phyloP scores from a whole-genome alignment of 2,329 filamentous ascomycete species.

The Exophiala aquamarina region DNA sequence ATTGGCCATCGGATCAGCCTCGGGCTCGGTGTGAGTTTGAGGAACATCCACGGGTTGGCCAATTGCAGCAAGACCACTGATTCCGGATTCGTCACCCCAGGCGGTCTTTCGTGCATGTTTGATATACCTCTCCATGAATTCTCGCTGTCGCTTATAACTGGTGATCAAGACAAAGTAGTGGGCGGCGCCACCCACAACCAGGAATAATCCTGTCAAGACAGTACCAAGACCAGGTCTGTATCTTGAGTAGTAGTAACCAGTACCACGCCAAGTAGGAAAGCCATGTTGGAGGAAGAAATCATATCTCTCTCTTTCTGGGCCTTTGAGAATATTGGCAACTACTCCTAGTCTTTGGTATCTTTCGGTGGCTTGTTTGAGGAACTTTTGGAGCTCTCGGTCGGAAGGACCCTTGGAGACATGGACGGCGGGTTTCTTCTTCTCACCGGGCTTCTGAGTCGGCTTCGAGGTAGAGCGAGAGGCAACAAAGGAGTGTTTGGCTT shows the following conservation, averaged over 20 bases:
- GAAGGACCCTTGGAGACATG: conserved; percentile 70
- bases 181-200: conserved; percentile 77
- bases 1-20: conserved; percentile 51
- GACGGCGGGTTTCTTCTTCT: conserved; percentile 59
- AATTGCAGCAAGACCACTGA: conserved; percentile 66
- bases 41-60: conserved; percentile 40
- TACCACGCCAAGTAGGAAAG: conserved; percentile 95
- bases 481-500: conserved; percentile 81
- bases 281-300: conserved; percentile 92
- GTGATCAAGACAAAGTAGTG: conserved; percentile 87
- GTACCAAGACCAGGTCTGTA: conserved; percentile 88
- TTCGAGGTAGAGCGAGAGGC: conserved; percentile 63
- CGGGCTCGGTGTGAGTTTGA: conserved; percentile 71
- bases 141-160: conserved; percentile 83
- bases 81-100: conserved; percentile 78
- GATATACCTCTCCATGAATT: conserved; percentile 91
- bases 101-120: conserved; percentile 82
- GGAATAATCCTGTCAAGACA: conserved; percentile 76
- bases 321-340: conserved; percentile 81
- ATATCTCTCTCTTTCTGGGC: conserved; percentile 77
- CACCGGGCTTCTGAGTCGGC: conserved; percentile 48
- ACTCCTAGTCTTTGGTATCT: conserved; percentile 81
- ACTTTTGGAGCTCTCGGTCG: conserved; percentile 71
- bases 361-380: conserved; percentile 77
- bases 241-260: conserved; percentile 95